phyloP scores from a whole-genome alignment of 768 basidiomycete genomes.

The Bullera alba region DNA sequence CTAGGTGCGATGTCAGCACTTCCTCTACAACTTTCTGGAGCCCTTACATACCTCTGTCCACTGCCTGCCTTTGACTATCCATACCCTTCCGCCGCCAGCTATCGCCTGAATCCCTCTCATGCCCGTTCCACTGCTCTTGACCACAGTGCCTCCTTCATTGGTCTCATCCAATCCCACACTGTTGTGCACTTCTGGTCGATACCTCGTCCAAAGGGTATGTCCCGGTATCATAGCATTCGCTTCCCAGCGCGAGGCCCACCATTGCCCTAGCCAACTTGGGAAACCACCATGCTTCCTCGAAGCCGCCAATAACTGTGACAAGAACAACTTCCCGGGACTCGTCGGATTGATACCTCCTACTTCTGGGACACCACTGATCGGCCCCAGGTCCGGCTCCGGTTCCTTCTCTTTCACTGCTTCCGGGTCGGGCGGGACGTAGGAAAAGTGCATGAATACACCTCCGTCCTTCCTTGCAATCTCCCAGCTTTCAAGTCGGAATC shows the following conservation, averaged over 20 bases:
- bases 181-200: neutral
- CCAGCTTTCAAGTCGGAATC: constrained; percentile 38
- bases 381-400: constrained; percentile 2
- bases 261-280: constrained; percentile 42
- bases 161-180: constrained; percentile 10
- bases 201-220: constrained; percentile 24
- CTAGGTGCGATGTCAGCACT: constrained; percentile 47
- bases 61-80: constrained; percentile 44
- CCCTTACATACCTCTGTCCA: constrained; percentile 38
- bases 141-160: constrained; percentile 11
- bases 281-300: constrained; percentile 37
- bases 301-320: constrained; percentile 28
- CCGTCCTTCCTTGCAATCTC: constrained; percentile 40
- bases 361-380: constrained; percentile 20
- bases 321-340: constrained; percentile 32
- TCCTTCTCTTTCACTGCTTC: neutral
- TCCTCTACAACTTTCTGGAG: neutral
- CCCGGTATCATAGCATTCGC: constrained; percentile 17
- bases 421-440: constrained; percentile 34
- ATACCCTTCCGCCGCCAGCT: constrained; percentile 37
- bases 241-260: constrained; percentile 22
- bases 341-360: constrained; percentile 1
- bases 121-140: constrained; percentile 27
- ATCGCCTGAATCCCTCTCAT: constrained; percentile 19
- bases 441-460: constrained; percentile 44